Base-by-base conservation (phyloP, 2,329 filamentous ascomycete species). In the Eutypa lata region DNA sequence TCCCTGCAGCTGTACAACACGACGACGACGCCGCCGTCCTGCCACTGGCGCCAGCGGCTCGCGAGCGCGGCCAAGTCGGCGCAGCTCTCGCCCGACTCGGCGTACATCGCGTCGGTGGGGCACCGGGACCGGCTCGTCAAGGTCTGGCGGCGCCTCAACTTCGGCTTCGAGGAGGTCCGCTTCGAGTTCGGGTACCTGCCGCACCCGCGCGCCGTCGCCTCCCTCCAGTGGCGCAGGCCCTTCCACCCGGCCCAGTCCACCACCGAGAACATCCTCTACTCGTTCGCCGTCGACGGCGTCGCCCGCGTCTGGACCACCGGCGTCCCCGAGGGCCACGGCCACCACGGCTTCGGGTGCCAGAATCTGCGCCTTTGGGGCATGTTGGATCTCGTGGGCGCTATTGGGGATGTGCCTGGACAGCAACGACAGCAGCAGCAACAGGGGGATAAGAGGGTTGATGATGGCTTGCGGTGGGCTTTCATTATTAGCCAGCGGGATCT, bases 151-250 rank as follows among this genome's bases (percentile, higher is more conserved):
- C 83, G 93, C 50, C 76, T 96, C 22, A 89, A 88, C 8, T 97
- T 93, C 66, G 91, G 91, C 14, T 81, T 84, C 1, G 87, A 91
- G 53, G 88, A 95, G 61, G 88, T 91, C 38, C 82, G 89, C 52
- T 97, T 97, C 71, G 93, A 97, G 63, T 87, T 96, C 63, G 86
- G 87, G 26, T 97, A 97, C 70, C 83, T 99, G 2, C 79, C 86
- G n/a, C 94, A 99, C 68, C 90, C 91, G 1, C 79, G 82, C 24
- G 73, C 87, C 1, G 85, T 99, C n/a, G 93, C 90, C 3, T 85
- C 83, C 54, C 73, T 96, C 54, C 87, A 93, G 67, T 99, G 95
- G 95, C 86, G 90, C 46, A 83, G 84, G 56, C 90, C 90, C 6
- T 83, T 84, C 56, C 84, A 94, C 65, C 74, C 84, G 14, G 90